Percentiles rank a stretch among this genome's conserved stretches.
Conservation (phyloP, 768 basidiomycete genomes). For the Amanita polypyramis region DNA sequence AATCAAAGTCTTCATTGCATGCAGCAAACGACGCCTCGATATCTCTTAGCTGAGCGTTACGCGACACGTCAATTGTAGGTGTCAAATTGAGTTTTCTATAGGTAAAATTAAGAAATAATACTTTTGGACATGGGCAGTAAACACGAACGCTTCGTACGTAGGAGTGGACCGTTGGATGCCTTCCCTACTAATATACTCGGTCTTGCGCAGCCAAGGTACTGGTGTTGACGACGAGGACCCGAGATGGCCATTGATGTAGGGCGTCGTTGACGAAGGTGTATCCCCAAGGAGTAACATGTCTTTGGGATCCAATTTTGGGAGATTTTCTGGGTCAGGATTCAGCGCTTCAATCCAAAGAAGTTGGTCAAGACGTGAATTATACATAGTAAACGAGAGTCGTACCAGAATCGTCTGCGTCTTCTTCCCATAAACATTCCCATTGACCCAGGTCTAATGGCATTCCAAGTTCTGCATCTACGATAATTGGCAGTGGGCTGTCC, state of each 20-base stretch:
- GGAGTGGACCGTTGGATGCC: slow-evolving; percentile 27
- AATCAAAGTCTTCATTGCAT: slow-evolving; percentile 48
- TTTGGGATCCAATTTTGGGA: slow-evolving; percentile 58
- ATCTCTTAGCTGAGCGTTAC: slow-evolving; percentile 61
- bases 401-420: slow-evolving; percentile 64
- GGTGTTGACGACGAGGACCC: slow-evolving; percentile 30
- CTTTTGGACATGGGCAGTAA: background rate
- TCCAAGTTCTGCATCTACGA: slow-evolving; percentile 92
- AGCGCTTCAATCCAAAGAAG: slow-evolving; percentile 21
- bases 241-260: slow-evolving; percentile 32
- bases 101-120: background rate
- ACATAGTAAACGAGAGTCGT: slow-evolving; percentile 10
- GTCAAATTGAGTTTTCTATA: slow-evolving; percentile 37
- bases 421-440: slow-evolving; percentile 79
- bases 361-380: background rate
- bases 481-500: slow-evolving; percentile 84
- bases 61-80: slow-evolving; percentile 59
- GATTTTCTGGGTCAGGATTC: slow-evolving; percentile 55
- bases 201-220: slow-evolving; percentile 88
- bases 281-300: slow-evolving; percentile 73
- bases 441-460: slow-evolving; percentile 89
- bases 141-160: slow-evolving; percentile 46
- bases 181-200: slow-evolving; percentile 75
- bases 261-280: slow-evolving; percentile 32
- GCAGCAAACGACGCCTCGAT: slow-evolving; percentile 72